Evolutionary conservation across 2,329 filamentous ascomycete species (phyloP).

Genomic region (Aspergillus persii): DNA sequence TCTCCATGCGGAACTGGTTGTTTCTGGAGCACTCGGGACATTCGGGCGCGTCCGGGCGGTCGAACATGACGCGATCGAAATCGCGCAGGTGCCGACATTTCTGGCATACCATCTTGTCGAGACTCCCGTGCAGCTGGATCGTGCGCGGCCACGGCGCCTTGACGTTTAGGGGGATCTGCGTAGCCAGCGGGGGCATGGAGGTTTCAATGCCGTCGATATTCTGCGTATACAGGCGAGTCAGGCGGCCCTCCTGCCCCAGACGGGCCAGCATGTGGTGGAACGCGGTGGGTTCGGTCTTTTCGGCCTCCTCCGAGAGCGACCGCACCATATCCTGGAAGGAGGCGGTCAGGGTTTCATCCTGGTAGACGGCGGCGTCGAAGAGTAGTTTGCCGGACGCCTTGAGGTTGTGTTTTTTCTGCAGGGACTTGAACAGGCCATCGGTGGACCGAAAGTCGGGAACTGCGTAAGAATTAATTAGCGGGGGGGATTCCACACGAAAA

Average conservation of each 20-base stretch:
- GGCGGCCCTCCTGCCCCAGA: slow-evolving; percentile 78
- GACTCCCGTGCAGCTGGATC: slow-evolving; percentile 87
- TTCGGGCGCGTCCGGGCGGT: slow-evolving; percentile 77
- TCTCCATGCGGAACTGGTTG: slow-evolving; percentile 72
- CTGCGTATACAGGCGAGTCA: slow-evolving; percentile 90
- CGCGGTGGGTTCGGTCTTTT: slow-evolving; percentile 72
- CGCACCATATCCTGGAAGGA: slow-evolving; percentile 97
- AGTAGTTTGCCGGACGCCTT: slow-evolving; percentile 92
- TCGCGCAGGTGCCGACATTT: slow-evolving; percentile 78
- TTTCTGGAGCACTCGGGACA: slow-evolving; percentile 72
- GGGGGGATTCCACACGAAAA: neutral
- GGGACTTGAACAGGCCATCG: slow-evolving; percentile 80
- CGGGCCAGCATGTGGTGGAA: slow-evolving; percentile 95
- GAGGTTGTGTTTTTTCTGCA: slow-evolving; percentile 83
- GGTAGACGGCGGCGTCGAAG: slow-evolving; percentile 97
- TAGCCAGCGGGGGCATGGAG: slow-evolving; percentile 73
- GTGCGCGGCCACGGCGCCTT: slow-evolving; percentile 93
- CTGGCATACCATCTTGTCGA: slow-evolving; percentile 95
- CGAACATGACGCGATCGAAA: slow-evolving; percentile 77
- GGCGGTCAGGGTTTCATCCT: slow-evolving; percentile 80
- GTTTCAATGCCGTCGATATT: slow-evolving; percentile 97
- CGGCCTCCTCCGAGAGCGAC: slow-evolving; percentile 75
- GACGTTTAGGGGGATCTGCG: slow-evolving; percentile 73
- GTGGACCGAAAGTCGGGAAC: slow-evolving; percentile 95
- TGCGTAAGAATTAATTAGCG: slow-evolving; percentile 33